These are phyloP conservation scores for Epicoccum sorghinum DNA, from an alignment of 2,329 filamentous ascomycete species.

Conservation along the genomic window DNA sequence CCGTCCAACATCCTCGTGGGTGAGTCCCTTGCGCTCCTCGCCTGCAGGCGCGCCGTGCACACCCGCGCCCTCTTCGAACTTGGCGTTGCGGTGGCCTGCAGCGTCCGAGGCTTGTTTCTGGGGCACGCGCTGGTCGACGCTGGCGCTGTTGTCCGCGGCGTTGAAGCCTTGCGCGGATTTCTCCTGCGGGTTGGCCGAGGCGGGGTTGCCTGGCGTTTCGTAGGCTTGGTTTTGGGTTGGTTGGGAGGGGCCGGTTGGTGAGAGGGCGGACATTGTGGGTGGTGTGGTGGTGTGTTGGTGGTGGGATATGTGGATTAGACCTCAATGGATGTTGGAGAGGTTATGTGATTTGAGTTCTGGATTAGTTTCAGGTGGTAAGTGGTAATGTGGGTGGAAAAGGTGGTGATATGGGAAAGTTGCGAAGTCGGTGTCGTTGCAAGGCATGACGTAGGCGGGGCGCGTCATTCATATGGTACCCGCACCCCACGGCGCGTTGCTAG, in stretches of 20 bases:
- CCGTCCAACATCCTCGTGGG: constrained; percentile 50
- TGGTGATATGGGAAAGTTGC: constrained; percentile 6
- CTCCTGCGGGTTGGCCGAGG: constrained; percentile 51
- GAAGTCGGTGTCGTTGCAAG: constrained; percentile 7
- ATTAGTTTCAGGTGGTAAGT: background rate
- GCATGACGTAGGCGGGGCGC: constrained; percentile 42
- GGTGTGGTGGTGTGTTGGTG: constrained; percentile 3
- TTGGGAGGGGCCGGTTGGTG: constrained; percentile 52
- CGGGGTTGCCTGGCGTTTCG: constrained; percentile 54
- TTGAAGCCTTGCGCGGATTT: constrained; percentile 40
- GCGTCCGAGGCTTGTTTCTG: constrained; percentile 44
- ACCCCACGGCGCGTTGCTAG: constrained; percentile 19
- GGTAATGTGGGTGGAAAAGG: background rate
- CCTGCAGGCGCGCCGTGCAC: constrained; percentile 52
- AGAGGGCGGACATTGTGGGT: constrained; percentile 47
- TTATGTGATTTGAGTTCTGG: background rate
- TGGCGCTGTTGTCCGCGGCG: constrained; percentile 37
- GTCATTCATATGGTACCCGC: constrained; percentile 31
- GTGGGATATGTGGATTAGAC: background rate
- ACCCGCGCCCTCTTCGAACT: constrained; percentile 39
- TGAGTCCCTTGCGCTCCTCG: constrained; percentile 51
- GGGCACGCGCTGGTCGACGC: constrained; percentile 48
- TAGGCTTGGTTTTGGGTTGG: constrained; percentile 54
- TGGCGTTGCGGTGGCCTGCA: constrained; percentile 48
- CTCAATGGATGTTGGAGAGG: background rate